Percentiles rank a stretch among this genome's conserved stretches.
Evolutionary conservation across 2,329 filamentous ascomycete genomes (phyloP).

Genomic region (Talaromyces sp.): DNA sequence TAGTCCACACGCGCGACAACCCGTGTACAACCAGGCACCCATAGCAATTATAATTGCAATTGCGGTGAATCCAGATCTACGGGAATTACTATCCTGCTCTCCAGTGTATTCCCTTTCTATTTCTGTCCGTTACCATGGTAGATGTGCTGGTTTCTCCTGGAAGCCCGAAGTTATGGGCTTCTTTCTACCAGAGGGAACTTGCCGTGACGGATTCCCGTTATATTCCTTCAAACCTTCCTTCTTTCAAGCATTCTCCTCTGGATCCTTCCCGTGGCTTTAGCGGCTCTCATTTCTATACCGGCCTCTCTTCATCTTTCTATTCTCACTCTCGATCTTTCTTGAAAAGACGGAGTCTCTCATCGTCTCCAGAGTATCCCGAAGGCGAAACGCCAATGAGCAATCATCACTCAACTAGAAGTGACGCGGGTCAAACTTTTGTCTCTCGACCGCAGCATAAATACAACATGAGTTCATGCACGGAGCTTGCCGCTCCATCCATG

Average conservation of each 20-base stretch:
- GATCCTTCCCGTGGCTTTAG: too few species aligned
- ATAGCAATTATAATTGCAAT: conserved; percentile 9
- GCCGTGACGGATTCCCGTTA: neutral
- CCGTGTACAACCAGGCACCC: conserved; percentile 25
- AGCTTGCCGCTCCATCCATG: neutral
- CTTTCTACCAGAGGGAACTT: conserved; percentile 8
- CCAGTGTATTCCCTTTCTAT: neutral
- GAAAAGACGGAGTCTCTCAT: neutral
- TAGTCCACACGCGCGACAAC: conserved; percentile 28
- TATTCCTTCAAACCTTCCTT: conserved; percentile 3
- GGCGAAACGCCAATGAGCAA: neutral
- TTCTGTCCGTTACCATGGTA: conserved; percentile 12
- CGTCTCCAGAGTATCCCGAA: neutral
- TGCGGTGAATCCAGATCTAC: conserved; percentile 30
- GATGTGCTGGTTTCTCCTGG: conserved; percentile 16
- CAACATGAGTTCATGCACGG: neutral
- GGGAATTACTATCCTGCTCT: neutral
- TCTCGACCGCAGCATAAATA: neutral
- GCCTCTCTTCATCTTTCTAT: too few species aligned
- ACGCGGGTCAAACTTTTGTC: neutral
- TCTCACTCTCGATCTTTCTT: neutral
- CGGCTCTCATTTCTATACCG: too few species aligned
- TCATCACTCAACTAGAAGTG: neutral
- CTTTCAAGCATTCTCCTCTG: neutral
- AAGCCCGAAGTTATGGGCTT: conserved; percentile 11